A percentile compares a stretch with the other conserved stretches of the same genome.
These are phyloP conservation scores for Suillus placidus DNA, from an alignment of 768 basidiomycete species.

Conservation along the genomic window DNA sequence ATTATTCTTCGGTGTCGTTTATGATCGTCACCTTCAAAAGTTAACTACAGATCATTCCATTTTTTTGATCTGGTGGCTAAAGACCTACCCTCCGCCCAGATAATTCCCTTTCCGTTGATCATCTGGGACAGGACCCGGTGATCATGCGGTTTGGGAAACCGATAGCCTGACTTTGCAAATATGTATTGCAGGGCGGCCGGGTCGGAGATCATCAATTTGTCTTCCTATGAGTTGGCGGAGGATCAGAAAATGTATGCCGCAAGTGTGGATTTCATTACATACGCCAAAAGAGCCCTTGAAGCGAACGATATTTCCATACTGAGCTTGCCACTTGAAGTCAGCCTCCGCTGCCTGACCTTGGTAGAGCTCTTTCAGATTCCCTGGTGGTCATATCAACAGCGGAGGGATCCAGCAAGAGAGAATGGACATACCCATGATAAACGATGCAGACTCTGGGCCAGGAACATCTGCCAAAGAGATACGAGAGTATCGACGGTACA, in stretches of 20 bases:
- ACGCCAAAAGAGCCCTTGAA: conserved; percentile 32
- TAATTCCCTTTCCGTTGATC: conserved; percentile 37
- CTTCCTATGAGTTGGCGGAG: conserved; percentile 35
- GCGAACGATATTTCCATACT: conserved; percentile 33
- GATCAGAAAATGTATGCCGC: conserved; percentile 11
- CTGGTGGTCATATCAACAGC: conserved; percentile 25
- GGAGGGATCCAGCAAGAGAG: conserved; percentile 15
- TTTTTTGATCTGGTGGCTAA: conserved; percentile 16
- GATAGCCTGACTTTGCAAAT: conserved; percentile 46
- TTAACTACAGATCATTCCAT: neutral
- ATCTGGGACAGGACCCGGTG: conserved; percentile 19
- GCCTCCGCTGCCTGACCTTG: conserved; percentile 28
- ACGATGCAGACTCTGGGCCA: conserved; percentile 27
- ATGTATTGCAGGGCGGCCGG: conserved; percentile 47
- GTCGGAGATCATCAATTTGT: conserved; percentile 49
- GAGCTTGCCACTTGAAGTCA: conserved; percentile 34
- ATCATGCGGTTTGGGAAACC: conserved; percentile 41
- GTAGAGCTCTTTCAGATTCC: conserved; percentile 32
- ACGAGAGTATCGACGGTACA: conserved; percentile 9
- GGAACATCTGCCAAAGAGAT: conserved; percentile 19
- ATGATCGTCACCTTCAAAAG: conserved; percentile 41
- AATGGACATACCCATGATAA: conserved; percentile 18
- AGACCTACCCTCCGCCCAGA: conserved; percentile 44
- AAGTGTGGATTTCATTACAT: conserved; percentile 8
- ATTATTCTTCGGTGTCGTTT: conserved; percentile 57